Evolutionary conservation across 768 basidiomycete genomes (phyloP).

Genomic region (Auricularia sp.): DNA sequence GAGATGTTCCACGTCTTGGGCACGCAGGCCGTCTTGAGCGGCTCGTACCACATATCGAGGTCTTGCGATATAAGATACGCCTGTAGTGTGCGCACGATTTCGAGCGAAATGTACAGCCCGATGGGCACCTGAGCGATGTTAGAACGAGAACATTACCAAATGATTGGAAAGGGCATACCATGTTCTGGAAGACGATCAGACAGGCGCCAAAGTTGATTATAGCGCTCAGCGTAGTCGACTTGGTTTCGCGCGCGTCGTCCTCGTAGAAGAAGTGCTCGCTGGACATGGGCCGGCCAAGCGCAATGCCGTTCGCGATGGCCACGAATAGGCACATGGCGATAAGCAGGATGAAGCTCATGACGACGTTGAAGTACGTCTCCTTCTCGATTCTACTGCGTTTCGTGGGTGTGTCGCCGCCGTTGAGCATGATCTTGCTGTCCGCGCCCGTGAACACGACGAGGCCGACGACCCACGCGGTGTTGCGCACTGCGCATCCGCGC

Average conservation of each 20-base stretch:
- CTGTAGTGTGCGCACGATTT: conserved; percentile 96
- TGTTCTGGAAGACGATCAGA: conserved; percentile 95
- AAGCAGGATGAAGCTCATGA: conserved; percentile 83
- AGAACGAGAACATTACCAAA: neutral
- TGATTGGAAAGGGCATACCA: conserved; percentile 27
- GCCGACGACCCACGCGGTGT: conserved; percentile 88
- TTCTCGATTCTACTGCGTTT: conserved; percentile 96
- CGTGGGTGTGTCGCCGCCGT: conserved; percentile 92
- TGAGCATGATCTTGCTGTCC: conserved; percentile 88
- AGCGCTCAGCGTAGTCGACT: conserved; percentile 55
- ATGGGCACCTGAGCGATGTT: conserved; percentile 47
- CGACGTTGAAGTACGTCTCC: conserved; percentile 81
- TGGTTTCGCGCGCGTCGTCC: conserved; percentile 49
- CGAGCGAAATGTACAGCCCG: conserved; percentile 93
- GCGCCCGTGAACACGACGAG: conserved; percentile 89
- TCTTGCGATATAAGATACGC: conserved; percentile 96
- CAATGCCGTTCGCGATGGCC: conserved; percentile 67
- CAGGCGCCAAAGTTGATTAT: conserved; percentile 88
- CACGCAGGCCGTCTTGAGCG: conserved; percentile 78
- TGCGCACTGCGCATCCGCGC: conserved; percentile 81
- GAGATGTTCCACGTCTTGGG: conserved; percentile 99
- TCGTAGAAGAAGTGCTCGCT: conserved; percentile 66
- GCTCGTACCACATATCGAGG: conserved; percentile 89
- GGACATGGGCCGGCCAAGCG: conserved; percentile 48
- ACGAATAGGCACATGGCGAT: conserved; percentile 65